Conservation (phyloP, 2,329 filamentous ascomycete species). For the Sphaceloma murrayae region DNA sequence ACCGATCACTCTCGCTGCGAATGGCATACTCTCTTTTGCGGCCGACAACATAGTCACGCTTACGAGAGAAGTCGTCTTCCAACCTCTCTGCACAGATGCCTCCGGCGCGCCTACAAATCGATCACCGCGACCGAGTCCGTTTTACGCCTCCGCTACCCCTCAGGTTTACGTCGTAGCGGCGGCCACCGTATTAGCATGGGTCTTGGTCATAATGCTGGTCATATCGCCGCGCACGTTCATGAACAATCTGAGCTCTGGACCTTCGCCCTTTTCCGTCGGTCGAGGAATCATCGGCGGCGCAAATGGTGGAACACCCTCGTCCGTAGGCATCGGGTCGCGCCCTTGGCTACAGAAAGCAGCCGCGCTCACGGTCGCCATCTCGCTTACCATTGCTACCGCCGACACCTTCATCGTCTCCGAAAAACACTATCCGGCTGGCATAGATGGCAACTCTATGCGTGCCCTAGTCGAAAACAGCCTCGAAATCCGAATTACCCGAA, state of each 20-base stretch:
- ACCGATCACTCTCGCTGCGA: constrained; percentile 52
- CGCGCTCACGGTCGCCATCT: constrained; percentile 59
- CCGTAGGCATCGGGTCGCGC: constrained; percentile 78
- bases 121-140: constrained; percentile 50
- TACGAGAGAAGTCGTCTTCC: constrained; percentile 50
- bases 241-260: constrained; percentile 58
- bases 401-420: constrained; percentile 83
- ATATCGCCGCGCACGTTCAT: constrained; percentile 93
- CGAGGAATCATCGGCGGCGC: constrained; percentile 79
- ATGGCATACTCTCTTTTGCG: constrained; percentile 46
- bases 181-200: constrained; percentile 82
- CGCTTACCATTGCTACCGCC: constrained; percentile 83
- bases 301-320: constrained; percentile 49
- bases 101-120: constrained; percentile 31
- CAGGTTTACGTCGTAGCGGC: constrained; percentile 89
- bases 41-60: constrained; percentile 50
- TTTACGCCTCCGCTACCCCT: constrained; percentile 87
- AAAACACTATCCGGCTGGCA: constrained; percentile 67
- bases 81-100: constrained; percentile 44
- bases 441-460: constrained; percentile 69
- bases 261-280: constrained; percentile 45
- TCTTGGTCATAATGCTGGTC: constrained; percentile 85
- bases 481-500: constrained; percentile 79
- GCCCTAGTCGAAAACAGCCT: constrained; percentile 70
- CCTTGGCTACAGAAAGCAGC: constrained; percentile 79